phyloP scores from a whole-genome alignment of 192 early-diverging fungal genomes.

The Anaeromyces robustus region DNA sequence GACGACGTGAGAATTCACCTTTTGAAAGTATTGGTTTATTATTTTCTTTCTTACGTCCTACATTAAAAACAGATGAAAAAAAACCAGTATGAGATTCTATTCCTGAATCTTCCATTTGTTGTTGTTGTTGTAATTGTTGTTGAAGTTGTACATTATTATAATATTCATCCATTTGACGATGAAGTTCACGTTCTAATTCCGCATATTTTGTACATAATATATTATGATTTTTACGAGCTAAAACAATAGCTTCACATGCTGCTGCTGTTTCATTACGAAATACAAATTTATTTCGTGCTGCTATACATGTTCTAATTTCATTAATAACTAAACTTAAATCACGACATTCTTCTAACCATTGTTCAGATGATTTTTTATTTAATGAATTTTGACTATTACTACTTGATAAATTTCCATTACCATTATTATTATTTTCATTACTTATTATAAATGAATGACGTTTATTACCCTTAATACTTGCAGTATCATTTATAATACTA shows the following conservation, averaged over 20 bases:
- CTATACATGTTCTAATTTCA: not conserved
- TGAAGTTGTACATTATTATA: not conserved
- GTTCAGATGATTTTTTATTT: not conserved
- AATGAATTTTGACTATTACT: not conserved
- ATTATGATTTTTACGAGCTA: not conserved
- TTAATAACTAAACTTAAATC: not conserved
- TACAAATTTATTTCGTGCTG: not conserved
- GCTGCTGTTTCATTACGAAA: not conserved
- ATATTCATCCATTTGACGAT: not conserved
- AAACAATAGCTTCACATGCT: not conserved
- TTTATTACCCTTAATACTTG: too few species aligned
- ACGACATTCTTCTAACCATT: not conserved
- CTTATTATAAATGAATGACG: too few species aligned
- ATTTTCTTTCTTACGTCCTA: not conserved
- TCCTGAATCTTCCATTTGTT: not conserved
- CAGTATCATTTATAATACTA: too few species aligned
- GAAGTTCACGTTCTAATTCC: not conserved
- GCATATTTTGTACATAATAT: not conserved
- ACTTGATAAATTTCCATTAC: too few species aligned
- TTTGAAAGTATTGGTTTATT: constrained; percentile 28
- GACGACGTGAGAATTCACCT: constrained; percentile 58
- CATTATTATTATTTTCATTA: too few species aligned
- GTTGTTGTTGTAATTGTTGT: not conserved
- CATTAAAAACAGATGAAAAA: not conserved
- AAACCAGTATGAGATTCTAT: not conserved